Percentiles rank a stretch among this genome's conserved stretches.
Evolutionary conservation across 768 basidiomycete genomes (phyloP).

Genomic region (Dacryopinax spathularia): DNA sequence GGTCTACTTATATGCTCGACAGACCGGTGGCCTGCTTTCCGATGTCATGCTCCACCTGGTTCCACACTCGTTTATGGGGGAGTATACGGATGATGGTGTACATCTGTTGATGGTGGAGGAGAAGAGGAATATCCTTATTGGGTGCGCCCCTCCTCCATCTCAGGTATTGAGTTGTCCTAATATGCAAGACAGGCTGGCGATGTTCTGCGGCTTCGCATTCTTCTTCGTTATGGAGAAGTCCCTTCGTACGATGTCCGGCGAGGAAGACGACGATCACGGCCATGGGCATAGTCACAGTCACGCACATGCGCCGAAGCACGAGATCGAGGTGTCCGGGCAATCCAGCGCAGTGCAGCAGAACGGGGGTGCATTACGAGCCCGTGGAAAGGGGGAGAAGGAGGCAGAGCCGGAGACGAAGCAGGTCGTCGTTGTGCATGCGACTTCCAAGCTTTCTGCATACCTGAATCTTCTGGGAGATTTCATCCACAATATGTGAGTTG

Average conservation of each 20-base stretch:
- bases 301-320: slow-evolving; percentile 32
- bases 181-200: slow-evolving; percentile 41
- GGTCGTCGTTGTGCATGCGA: slow-evolving; percentile 30
- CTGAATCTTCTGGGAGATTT: slow-evolving; percentile 88
- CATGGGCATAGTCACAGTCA: slow-evolving; percentile 44
- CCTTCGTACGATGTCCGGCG: slow-evolving; percentile 61
- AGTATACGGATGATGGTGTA: slow-evolving; percentile 55
- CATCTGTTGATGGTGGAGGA: slow-evolving; percentile 78
- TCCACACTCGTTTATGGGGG: slow-evolving; percentile 85
- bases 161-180: slow-evolving; percentile 3
- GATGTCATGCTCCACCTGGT: slow-evolving; percentile 88
- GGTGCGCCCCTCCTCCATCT: slow-evolving; percentile 34
- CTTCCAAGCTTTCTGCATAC: slow-evolving; percentile 79
- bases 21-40: slow-evolving; percentile 83
- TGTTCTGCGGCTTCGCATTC: slow-evolving; percentile 73
- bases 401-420: slow-evolving; percentile 13
- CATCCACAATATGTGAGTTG: slow-evolving; percentile 74
- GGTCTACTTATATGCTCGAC: not conserved
- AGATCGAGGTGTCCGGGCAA: slow-evolving; percentile 20
- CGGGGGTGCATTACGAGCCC: slow-evolving; percentile 37
- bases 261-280: slow-evolving; percentile 32
- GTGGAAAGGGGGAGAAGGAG: slow-evolving; percentile 19
- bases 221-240: slow-evolving; percentile 94
- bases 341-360: slow-evolving; percentile 37
- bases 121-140: slow-evolving; percentile 79